phyloP scores from a whole-genome alignment of 495 filamentous ascomycete genomes.

The Beverwykella pulmonaria region DNA sequence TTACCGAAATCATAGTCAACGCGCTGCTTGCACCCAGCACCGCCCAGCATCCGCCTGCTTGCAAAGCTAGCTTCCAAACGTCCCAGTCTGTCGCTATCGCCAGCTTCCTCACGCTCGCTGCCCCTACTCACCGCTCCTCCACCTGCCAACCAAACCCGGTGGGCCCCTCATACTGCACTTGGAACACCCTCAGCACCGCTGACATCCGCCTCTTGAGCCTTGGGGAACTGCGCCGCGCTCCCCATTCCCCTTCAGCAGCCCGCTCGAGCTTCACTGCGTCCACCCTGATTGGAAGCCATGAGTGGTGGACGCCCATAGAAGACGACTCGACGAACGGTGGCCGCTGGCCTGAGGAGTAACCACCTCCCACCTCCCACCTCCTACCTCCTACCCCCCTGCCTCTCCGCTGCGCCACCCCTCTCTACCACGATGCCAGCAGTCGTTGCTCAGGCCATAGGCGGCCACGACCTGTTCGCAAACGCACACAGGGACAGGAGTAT shows the following conservation, averaged over 20 bases:
- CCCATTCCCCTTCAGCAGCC: neutral
- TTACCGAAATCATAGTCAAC: conserved; percentile 29
- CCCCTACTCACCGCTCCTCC: conserved; percentile 2
- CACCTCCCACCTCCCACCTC: neutral
- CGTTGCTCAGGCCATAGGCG: conserved; percentile 12
- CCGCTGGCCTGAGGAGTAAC: conserved; percentile 4
- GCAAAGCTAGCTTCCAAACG: neutral
- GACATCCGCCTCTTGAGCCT: conserved; percentile 19
- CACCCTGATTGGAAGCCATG: conserved; percentile 2
- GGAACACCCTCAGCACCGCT: conserved; percentile 24
- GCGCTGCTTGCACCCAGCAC: conserved; percentile 1
- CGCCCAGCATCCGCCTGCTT: neutral
- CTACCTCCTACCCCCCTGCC: neutral
- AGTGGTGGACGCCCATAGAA: conserved; percentile 2
- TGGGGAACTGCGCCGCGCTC: neutral
- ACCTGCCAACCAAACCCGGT: neutral
- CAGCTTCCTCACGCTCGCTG: conserved; percentile 3
- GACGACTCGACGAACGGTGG: neutral
- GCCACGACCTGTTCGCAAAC: conserved; percentile 24
- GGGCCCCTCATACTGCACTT: neutral
- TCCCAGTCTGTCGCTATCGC: conserved; percentile 20
- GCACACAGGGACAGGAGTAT: conserved; percentile 16
- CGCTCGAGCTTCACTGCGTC: conserved; percentile 3
- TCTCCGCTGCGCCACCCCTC: too few relatives aligned
- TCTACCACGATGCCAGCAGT: conserved; percentile 26